These are phyloP conservation scores for Candida hispaniensis DNA, from an alignment of 805 yeast species.

Conservation along the genomic window DNA sequence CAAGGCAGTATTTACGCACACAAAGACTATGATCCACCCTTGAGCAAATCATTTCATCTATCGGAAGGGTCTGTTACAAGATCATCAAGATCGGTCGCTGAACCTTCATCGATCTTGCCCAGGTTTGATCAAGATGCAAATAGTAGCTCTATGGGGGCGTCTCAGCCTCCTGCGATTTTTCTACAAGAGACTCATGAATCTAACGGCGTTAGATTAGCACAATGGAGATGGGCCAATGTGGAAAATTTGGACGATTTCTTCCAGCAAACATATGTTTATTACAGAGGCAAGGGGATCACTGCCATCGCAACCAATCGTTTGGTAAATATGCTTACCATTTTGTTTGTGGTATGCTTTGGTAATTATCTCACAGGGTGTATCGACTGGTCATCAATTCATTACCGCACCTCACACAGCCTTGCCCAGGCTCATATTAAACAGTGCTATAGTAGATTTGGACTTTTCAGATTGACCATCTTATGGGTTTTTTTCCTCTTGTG, in stretches of 20 bases:
- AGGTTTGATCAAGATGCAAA: too few relatives aligned
- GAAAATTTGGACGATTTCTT: conserved; percentile 82
- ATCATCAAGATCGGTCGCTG: too few relatives aligned
- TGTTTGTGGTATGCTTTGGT: conserved; percentile 70
- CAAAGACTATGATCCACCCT: too few relatives aligned
- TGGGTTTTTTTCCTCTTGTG: conserved; percentile 45
- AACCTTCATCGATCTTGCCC: too few relatives aligned
- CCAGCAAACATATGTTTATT: conserved; percentile 71
- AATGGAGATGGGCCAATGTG: conserved; percentile 95
- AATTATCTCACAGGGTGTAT: conserved; percentile 76
- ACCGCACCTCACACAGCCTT: conserved; percentile 18
- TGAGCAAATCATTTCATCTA: too few relatives aligned
- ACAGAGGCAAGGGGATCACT: conserved; percentile 70
- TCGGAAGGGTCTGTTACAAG: too few relatives aligned
- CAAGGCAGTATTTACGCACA: too few relatives aligned
- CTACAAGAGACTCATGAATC: too few relatives aligned
- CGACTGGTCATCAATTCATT: conserved; percentile 43
- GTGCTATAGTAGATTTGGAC: conserved; percentile 40
- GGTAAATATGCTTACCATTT: conserved; percentile 60
- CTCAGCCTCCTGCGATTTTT: too few relatives aligned
- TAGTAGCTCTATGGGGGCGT: too few relatives aligned
- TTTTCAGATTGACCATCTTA: conserved; percentile 45
- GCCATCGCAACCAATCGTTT: conserved; percentile 61
- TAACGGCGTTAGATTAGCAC: conserved; percentile 54
- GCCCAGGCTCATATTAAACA: conserved; percentile 36